A percentile compares a stretch with the other conserved stretches of the same genome.
phyloP scores from a whole-genome alignment of 345 rosid species.

The Trapa incisa region DNA sequence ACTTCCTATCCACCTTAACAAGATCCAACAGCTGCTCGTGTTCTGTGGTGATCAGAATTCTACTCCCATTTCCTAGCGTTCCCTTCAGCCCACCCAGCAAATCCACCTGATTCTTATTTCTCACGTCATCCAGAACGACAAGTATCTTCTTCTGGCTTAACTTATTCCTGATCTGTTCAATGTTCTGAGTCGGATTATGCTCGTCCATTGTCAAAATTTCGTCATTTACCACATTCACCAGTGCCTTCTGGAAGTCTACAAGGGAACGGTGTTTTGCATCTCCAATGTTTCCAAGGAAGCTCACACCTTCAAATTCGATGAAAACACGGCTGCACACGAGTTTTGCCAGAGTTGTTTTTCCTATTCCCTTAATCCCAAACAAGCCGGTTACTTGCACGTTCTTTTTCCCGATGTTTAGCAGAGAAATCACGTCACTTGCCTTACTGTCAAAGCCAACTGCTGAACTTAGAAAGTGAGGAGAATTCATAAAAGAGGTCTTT shows the following conservation, averaged over 20 bases:
- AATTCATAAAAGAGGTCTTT: background rate
- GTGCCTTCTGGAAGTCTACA: conserved; percentile 2
- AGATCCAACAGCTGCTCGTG: background rate
- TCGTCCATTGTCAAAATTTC: background rate
- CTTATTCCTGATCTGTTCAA: background rate
- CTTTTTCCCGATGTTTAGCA: background rate
- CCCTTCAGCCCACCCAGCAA: background rate
- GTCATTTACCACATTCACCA: background rate
- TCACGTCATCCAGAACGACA: conserved; percentile 8
- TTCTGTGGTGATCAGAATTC: conserved; percentile 10
- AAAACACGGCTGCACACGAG: background rate
- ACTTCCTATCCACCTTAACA: background rate
- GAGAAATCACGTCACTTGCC: background rate
- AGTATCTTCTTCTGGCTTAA: background rate
- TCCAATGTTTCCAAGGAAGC: conserved; percentile 8
- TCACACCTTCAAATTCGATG: conserved; percentile 8
- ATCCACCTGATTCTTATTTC: background rate
- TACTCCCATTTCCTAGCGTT: conserved; percentile 1
- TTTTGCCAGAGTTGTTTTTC: conserved; percentile 9
- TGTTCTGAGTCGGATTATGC: background rate
- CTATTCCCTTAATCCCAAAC: conserved; percentile 6
- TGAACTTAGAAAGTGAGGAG: background rate
- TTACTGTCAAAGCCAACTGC: background rate
- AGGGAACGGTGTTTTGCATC: background rate
- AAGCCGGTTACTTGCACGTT: conserved; percentile 1